Evolutionary conservation across 495 filamentous ascomycete species (phyloP), one percentile per base, ranked within the genome.

Genomic region (Aspergillus cristatus): DNA sequence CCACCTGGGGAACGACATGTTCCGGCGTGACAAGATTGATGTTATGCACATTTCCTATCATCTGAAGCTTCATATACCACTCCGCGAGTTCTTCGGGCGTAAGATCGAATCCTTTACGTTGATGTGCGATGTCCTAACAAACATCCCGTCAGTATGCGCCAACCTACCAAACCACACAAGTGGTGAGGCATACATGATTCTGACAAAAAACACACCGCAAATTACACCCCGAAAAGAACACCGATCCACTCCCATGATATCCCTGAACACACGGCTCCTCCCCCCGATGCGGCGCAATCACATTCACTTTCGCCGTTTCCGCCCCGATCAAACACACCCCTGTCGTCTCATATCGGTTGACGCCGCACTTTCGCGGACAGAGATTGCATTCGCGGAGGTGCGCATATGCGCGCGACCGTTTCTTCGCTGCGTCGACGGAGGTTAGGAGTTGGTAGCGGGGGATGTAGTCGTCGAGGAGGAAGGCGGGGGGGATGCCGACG

Each of bases 141-240:
- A 35, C 3, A 18, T n/a, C 14, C 32, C 32, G 14, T 34, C 6
- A 36, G 34, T 8, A 24, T 24, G 4, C 20, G 8, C 4, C 20
- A 4, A 24, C 20, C 8, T 24, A 24, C 8, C 20, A 4, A 24
- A 24, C 20, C 20, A 24, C 20, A 4, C 20, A 24, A 24, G 4
- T 8, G 41, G 30, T 13, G 28, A 34, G 40, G 25, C 33, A 20
- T 50, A 58, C 59, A 56, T 86, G 72, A 60, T 88, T 88, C 54
- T 88, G 83, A 55, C 84, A 90, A 50, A 88, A 88, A 0, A 84
- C 79, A 53, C 84, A 87, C 12, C 82, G 73, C 25, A 86, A 53
- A 54, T 84, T 86, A 50, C 82, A 87, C 10, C 76, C 78, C 18
- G 67, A 71, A 51, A 87, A 86, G 65, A 87, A 88, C 34, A 87